Evolutionary conservation across 768 basidiomycete genomes (phyloP).

Genomic region (Termitomyces sp.): DNA sequence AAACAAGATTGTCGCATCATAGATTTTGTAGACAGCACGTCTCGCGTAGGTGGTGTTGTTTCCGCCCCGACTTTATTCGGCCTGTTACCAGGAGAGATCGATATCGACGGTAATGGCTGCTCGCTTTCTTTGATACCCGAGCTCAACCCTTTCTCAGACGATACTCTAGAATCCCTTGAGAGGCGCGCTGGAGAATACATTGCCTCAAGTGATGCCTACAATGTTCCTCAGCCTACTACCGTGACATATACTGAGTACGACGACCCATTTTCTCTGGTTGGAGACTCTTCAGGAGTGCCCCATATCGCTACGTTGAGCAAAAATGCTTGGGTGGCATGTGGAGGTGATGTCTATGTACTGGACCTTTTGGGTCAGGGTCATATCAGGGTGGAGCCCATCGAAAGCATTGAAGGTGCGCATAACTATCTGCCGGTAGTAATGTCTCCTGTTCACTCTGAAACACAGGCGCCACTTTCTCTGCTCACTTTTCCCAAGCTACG

Average conservation of each 20-base stretch:
- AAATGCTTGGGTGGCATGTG: conserved; percentile 79
- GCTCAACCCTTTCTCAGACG: conserved; percentile 33
- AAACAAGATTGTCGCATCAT: conserved; percentile 86
- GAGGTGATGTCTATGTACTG: conserved; percentile 62
- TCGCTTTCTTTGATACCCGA: not conserved
- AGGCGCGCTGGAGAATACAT: conserved; percentile 26
- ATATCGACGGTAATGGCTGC: conserved; percentile 46
- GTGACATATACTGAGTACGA: conserved; percentile 76
- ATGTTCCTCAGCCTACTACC: conserved; percentile 49
- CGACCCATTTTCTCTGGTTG: conserved; percentile 59
- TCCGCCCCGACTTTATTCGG: conserved; percentile 84
- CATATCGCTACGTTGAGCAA: conserved; percentile 49
- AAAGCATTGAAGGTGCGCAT: conserved; percentile 28
- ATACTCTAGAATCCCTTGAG: conserved; percentile 42
- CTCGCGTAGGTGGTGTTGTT: conserved; percentile 63
- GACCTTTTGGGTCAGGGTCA: conserved; percentile 69
- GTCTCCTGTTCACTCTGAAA: not conserved
- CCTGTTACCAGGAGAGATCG: conserved; percentile 62
- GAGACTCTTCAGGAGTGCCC: conserved; percentile 44
- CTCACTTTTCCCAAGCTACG: conserved; percentile 48
- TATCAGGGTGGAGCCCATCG: conserved; percentile 51
- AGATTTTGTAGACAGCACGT: conserved; percentile 81
- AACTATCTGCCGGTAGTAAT: not conserved
- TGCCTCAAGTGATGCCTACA: conserved; percentile 18
- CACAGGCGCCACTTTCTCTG: conserved; percentile 32